Percentiles rank a stretch among this genome's conserved stretches.
Conservation (phyloP, 1,139 yeast genomes). For the Taphrina populina region DNA sequence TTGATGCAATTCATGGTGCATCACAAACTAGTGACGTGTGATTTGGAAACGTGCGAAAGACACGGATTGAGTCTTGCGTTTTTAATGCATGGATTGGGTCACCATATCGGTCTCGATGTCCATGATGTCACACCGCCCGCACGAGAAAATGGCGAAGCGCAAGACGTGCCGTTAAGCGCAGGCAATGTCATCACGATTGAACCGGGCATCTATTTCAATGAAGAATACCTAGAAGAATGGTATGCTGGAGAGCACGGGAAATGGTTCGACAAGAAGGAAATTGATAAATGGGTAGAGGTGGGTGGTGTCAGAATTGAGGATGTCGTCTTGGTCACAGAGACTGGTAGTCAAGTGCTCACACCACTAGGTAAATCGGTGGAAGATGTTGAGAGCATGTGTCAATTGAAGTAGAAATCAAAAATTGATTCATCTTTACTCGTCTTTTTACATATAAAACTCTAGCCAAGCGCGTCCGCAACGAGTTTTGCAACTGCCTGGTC, state of each 20-base stretch:
- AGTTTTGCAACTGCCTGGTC: slow-evolving; percentile 45
- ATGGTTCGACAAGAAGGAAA: slow-evolving; percentile 62
- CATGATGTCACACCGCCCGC: slow-evolving; percentile 63
- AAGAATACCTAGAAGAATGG: slow-evolving; percentile 68
- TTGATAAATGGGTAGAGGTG: slow-evolving; percentile 76
- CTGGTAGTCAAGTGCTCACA: slow-evolving; percentile 79
- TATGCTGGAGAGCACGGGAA: slow-evolving; percentile 58
- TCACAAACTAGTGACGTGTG: background rate
- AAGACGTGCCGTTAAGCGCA: slow-evolving; percentile 49
- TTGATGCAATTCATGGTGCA: background rate
- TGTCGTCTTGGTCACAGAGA: slow-evolving; percentile 72
- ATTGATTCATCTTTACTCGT: background rate
- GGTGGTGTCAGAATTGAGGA: slow-evolving; percentile 98
- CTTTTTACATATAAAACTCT: background rate
- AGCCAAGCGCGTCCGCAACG: slow-evolving; percentile 40
- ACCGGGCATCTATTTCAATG: slow-evolving; percentile 91
- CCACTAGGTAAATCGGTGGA: slow-evolving; percentile 71
- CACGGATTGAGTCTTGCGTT: background rate
- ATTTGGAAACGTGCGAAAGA: slow-evolving; percentile 2
- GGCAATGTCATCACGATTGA: slow-evolving; percentile 93
- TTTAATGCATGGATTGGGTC: slow-evolving; percentile 78
- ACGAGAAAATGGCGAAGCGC: background rate
- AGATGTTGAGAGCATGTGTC: slow-evolving; percentile 45
- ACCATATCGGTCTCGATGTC: slow-evolving; percentile 87
- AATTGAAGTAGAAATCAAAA: background rate